Conservation (phyloP, 2,329 filamentous ascomycete species). For the Colletotrichum sp. region DNA sequence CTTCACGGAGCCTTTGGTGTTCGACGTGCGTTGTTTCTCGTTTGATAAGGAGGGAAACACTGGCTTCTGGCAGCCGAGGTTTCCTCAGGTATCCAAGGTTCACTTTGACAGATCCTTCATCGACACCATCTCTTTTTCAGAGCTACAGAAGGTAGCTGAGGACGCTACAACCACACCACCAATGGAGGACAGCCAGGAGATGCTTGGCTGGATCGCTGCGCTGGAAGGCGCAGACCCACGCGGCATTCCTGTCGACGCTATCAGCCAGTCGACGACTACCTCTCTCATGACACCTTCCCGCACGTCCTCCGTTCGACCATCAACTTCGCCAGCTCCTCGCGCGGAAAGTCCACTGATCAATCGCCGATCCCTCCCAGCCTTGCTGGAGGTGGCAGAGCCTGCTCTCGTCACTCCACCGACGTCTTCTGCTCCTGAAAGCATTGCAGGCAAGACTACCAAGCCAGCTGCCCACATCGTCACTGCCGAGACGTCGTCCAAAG, state of each 20-base stretch:
- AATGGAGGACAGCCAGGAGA: slow-evolving; percentile 64
- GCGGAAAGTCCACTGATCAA: not conserved
- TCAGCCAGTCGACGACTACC: slow-evolving; percentile 50
- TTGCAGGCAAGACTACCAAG: not conserved
- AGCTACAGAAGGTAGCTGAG: slow-evolving; percentile 71
- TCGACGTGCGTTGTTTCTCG: slow-evolving; percentile 80
- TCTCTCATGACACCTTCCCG: slow-evolving; percentile 15
- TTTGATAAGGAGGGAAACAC: slow-evolving; percentile 77
- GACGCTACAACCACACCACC: slow-evolving; percentile 55
- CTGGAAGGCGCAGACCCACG: slow-evolving; percentile 61
- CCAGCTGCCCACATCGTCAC: not conserved
- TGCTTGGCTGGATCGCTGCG: slow-evolving; percentile 63
- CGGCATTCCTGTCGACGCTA: slow-evolving; percentile 44
- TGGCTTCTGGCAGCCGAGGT: slow-evolving; percentile 76
- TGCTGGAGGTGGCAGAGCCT: not conserved
- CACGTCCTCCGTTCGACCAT: not conserved
- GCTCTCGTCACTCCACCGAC: slow-evolving; percentile 17
- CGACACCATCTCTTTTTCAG: slow-evolving; percentile 72
- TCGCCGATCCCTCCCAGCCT: not conserved
- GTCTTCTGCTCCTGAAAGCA: slow-evolving; percentile 11
- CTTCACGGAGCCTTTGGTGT: slow-evolving; percentile 76
- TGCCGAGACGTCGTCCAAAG: not conserved
- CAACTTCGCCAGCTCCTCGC: not conserved
- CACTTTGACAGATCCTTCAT: slow-evolving; percentile 76
- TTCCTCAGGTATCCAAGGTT: slow-evolving; percentile 77